A percentile compares a stretch with the other conserved stretches of the same genome.
phyloP scores from a whole-genome alignment of 2,329 filamentous ascomycete species.

The Elsinoe necatrix region DNA sequence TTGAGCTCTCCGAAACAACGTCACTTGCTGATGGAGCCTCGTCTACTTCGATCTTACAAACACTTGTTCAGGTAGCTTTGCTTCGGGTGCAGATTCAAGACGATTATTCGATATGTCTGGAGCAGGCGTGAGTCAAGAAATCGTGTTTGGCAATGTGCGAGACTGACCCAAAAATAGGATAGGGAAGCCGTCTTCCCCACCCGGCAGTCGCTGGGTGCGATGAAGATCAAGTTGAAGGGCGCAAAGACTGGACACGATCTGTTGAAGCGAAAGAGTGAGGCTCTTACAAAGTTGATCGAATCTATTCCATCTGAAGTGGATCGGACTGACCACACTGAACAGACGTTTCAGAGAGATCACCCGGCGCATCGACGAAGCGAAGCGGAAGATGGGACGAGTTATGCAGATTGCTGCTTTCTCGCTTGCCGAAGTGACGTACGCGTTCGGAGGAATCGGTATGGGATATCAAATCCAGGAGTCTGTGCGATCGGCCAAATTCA shows the following conservation, averaged over 20 bases:
- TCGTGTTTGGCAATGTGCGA: constrained; percentile 19
- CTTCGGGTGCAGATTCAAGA: not conserved
- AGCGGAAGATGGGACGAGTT: constrained; percentile 97
- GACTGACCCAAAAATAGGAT: constrained; percentile 49
- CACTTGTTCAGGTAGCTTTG: not conserved
- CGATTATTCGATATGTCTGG: constrained; percentile 32
- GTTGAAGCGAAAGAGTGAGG: constrained; percentile 95
- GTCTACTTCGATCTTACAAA: not conserved
- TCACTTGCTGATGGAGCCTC: constrained; percentile 9
- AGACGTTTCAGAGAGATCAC: constrained; percentile 67
- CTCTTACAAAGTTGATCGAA: constrained; percentile 72
- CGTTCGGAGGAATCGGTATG: constrained; percentile 80
- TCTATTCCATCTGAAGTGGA: constrained; percentile 12
- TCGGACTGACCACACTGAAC: not conserved
- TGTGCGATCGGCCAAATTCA: constrained; percentile 84
- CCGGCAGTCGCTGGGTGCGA: constrained; percentile 88
- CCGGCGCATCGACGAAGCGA: constrained; percentile 92
- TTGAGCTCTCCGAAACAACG: constrained; percentile 12
- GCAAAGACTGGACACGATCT: constrained; percentile 73
- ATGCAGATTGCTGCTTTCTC: constrained; percentile 99
- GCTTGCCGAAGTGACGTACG: constrained; percentile 93
- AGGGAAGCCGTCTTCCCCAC: constrained; percentile 96
- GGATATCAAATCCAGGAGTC: constrained; percentile 97
- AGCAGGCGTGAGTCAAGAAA: constrained; percentile 27
- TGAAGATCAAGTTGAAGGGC: constrained; percentile 96